Conservation (phyloP, 176 grass and related monocot species). For the Saccharum officinarum region DNA sequence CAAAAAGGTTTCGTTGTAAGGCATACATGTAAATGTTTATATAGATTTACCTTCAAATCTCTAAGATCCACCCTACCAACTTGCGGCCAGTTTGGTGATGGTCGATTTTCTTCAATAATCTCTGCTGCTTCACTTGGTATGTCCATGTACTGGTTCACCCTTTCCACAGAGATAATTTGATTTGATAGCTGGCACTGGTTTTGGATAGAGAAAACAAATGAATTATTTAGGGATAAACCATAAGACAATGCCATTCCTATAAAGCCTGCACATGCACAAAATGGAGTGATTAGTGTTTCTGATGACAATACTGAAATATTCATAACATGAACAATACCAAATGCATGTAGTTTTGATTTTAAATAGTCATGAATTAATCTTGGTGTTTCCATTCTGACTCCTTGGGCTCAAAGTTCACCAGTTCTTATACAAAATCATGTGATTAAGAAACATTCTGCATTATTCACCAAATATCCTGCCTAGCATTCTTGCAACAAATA, state of each 20-base stretch:
- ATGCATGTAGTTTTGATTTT: not conserved
- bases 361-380: not conserved
- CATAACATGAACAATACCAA: not conserved
- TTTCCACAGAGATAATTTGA: constrained; percentile 92
- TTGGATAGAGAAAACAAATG: constrained; percentile 79
- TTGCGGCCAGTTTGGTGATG: constrained; percentile 68
- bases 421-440: not conserved
- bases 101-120: constrained; percentile 60
- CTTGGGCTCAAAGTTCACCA: not conserved
- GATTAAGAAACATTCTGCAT: not conserved
- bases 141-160: constrained; percentile 91
- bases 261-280: constrained; percentile 60
- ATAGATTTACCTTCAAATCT: constrained; percentile 72
- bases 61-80: constrained; percentile 69
- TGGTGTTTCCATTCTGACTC: not conserved
- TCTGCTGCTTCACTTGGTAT: constrained; percentile 74
- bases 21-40: constrained; percentile 4
- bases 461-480: constrained; percentile 23
- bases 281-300: constrained; percentile 2
- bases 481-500: not conserved
- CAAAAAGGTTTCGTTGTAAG: not conserved
- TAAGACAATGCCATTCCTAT: constrained; percentile 96
- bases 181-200: constrained; percentile 78
- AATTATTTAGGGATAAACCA: constrained; percentile 85
- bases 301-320: not conserved